These are phyloP conservation scores for Umbelopsis sp. DNA, from an alignment of 192 early-diverging fungal genomes.

Conservation along the genomic window DNA sequence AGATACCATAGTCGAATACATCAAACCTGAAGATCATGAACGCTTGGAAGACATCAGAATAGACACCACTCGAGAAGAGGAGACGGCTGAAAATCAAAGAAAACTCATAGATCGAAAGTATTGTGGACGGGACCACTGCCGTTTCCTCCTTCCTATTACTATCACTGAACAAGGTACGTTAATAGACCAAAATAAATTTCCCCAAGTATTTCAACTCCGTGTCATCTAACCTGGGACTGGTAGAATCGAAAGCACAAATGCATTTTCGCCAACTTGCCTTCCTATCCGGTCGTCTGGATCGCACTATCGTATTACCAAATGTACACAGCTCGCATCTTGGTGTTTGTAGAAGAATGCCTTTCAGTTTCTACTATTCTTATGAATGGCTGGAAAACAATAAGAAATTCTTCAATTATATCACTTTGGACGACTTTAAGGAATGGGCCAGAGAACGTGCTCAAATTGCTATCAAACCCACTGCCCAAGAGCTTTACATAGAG, in stretches of 20 bases:
- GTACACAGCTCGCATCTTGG: slow-evolving; percentile 40
- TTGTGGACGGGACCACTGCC: slow-evolving; percentile 30
- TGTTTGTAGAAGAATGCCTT: slow-evolving; percentile 31
- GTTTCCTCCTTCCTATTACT: slow-evolving; percentile 35
- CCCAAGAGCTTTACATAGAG: slow-evolving; percentile 31
- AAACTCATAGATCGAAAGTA: slow-evolving; percentile 28
- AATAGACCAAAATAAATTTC: not conserved
- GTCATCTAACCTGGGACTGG: not conserved
- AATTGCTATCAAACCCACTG: slow-evolving; percentile 15
- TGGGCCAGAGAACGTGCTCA: slow-evolving; percentile 30
- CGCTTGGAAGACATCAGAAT: not conserved
- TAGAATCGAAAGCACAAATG: slow-evolving; percentile 48
- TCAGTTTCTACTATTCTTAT: slow-evolving; percentile 40
- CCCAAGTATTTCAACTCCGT: not conserved
- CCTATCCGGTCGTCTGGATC: slow-evolving; percentile 29
- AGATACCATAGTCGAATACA: not conserved
- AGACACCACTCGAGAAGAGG: slow-evolving; percentile 9
- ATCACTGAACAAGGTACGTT: slow-evolving; percentile 43
- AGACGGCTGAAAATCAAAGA: slow-evolving; percentile 6
- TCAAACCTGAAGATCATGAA: slow-evolving; percentile 1
- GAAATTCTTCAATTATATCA: slow-evolving; percentile 34
- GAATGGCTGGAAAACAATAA: slow-evolving; percentile 35
- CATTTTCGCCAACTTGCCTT: slow-evolving; percentile 42
- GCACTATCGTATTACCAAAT: slow-evolving; percentile 47
- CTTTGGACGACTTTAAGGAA: slow-evolving; percentile 26